Evolutionary conservation across 148 eudicot genomes (phyloP).

Genomic region (Chenopodium album): DNA sequence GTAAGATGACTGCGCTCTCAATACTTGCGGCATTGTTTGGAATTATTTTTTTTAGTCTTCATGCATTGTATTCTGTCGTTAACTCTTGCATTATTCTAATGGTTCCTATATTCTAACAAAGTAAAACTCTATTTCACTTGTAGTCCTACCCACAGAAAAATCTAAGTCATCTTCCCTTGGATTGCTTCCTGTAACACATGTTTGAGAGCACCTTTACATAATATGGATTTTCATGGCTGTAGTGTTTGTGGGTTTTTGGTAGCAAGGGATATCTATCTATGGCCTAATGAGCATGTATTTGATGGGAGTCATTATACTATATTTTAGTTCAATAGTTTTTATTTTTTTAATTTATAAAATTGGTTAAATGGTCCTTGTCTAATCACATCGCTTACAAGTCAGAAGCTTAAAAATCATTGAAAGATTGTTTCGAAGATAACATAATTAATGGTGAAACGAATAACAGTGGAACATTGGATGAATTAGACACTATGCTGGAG

Average conservation of each 20-base stretch:
- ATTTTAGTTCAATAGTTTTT: not conserved
- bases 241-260: not conserved
- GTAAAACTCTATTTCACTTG: not conserved
- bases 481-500: not conserved
- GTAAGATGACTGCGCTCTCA: constrained; percentile 4
- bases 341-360: not conserved
- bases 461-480: not conserved
- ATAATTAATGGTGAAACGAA: not conserved
- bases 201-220: not conserved
- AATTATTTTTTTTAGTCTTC: not conserved
- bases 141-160: not conserved
- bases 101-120: not conserved
- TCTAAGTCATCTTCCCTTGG: not conserved
- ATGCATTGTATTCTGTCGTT: not conserved
- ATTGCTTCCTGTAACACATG: not conserved
- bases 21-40: not conserved
- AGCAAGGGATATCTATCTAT: not conserved
- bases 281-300: not conserved
- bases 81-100: not conserved
- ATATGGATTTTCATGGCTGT: not conserved
- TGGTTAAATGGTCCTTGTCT: not conserved
- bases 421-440: not conserved
- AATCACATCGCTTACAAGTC: not conserved
- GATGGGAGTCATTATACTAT: not conserved
- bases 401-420: not conserved